These are phyloP conservation scores for Astragalus glycyphyllos DNA, from an alignment of 306 rosid species.

Conservation along the genomic window DNA sequence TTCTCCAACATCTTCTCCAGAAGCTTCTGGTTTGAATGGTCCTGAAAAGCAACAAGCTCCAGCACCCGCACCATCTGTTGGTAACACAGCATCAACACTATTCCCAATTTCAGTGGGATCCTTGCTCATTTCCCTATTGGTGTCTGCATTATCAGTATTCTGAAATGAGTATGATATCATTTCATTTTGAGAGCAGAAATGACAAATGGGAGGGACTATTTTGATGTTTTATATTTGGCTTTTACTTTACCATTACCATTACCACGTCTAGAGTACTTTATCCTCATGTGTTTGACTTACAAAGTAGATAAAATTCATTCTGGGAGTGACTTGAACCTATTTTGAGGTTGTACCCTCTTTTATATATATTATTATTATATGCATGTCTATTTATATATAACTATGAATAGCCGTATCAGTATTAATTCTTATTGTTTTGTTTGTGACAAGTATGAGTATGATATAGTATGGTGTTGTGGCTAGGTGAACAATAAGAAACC, in stretches of 20 bases:
- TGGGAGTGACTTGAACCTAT: conserved; percentile 40
- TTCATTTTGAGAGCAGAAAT: conserved; percentile 44
- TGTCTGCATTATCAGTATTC: conserved; percentile 37
- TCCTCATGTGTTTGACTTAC: conserved; percentile 40
- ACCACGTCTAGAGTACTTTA: conserved; percentile 28
- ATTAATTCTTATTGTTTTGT: not conserved
- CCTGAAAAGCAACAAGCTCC: conserved; percentile 47
- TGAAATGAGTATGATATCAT: conserved; percentile 37
- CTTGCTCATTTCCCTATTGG: conserved; percentile 40
- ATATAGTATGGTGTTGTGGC: not conserved
- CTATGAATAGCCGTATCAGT: conserved; percentile 12
- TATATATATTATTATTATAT: conserved; percentile 19
- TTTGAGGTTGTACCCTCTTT: conserved; percentile 42
- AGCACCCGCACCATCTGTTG: conserved; percentile 49
- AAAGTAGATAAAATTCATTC: conserved; percentile 47
- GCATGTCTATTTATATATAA: too few relatives aligned
- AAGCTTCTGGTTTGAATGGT: conserved; percentile 20
- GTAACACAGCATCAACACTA: conserved; percentile 45
- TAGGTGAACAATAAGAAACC: not conserved
- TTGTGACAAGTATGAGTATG: conserved; percentile 1
- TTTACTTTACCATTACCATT: conserved; percentile 9
- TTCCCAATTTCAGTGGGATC: conserved; percentile 47
- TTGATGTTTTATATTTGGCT: conserved; percentile 42
- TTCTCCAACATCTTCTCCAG: conserved; percentile 40
- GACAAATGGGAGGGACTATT: conserved; percentile 35